Evolutionary conservation across 352 stramenopile genomes (phyloP).

Genomic region (Lagenidium giganteum): DNA sequence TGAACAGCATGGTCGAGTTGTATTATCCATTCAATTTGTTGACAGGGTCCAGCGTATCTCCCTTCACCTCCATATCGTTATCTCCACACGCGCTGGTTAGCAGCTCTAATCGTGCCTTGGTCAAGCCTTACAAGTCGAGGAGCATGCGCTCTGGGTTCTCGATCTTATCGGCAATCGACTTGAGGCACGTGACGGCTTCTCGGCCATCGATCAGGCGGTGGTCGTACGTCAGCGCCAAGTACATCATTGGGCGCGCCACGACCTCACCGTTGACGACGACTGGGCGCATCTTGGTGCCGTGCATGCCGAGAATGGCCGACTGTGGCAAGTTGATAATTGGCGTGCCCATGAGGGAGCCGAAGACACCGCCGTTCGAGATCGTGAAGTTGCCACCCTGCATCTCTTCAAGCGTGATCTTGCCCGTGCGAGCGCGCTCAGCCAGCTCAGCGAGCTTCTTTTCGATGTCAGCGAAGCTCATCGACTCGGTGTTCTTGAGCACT

Average conservation of each 20-base stretch:
- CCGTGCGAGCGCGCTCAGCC: constrained; percentile 65
- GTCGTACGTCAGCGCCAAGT: constrained; percentile 99
- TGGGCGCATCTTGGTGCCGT: constrained; percentile 97
- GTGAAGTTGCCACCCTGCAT: constrained; percentile 98
- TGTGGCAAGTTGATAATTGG: constrained; percentile 99
- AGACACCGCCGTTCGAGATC: constrained; percentile 99
- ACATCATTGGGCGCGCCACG: constrained; percentile 99
- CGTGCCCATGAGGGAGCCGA: constrained; percentile 98
- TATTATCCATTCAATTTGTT: too few relatives aligned
- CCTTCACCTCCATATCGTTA: too few relatives aligned
- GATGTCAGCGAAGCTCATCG: constrained; percentile 97
- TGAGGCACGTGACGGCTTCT: constrained; percentile 98
- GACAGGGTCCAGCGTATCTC: too few relatives aligned
- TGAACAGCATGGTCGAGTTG: too few relatives aligned
- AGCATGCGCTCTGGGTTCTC: constrained; percentile 94
- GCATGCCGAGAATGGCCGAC: constrained; percentile 98
- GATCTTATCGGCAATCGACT: constrained; percentile 97
- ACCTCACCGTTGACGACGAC: constrained; percentile 95
- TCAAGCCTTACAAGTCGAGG: constrained; percentile 96
- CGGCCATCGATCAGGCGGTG: constrained; percentile 98
- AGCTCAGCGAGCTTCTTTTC: constrained; percentile 96
- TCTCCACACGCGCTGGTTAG: too few relatives aligned
- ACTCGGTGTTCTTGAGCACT: constrained; percentile 97
- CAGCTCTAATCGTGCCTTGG: too few relatives aligned
- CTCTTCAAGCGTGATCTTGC: constrained; percentile 84